Base-by-base conservation (phyloP, 495 filamentous ascomycete genomes). In the Aspergillus campestris region DNA sequence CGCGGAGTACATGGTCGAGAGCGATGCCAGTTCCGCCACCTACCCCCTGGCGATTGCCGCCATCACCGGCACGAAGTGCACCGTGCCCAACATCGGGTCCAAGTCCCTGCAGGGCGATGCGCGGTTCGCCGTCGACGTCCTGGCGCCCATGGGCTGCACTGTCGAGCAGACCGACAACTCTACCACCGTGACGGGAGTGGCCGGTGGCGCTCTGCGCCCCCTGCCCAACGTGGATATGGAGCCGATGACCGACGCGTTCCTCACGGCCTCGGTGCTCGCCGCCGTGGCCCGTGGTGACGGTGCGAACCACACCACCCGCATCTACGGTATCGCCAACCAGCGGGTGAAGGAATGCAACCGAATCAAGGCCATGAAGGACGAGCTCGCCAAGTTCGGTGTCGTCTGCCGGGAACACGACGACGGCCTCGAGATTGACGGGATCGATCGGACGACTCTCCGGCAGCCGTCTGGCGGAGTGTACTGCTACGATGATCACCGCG, bases 311-410 rank as follows among this genome's bases (percentile, higher is more conserved):
- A 87, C 86, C 1, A 96, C 88, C 11, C 78, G 78, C 41, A 97
- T 99, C 44, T 81, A 79, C 15, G 92, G 92, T 38, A 99, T 99
- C 63, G 90, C 92, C n/a, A 99, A 99, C 60, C 92, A 99, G 62
- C 80, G 91, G 49, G 89, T 96, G 49, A 99, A 99, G 63, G 92
- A 99, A 62, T 99, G 92, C 71, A 94, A 99, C 62, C 85, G 92
- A 27, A 97, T 99, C 56, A 72, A 77, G 55, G 94, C 94, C 34
- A 97, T 99, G 94, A 89, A 91, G 54, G 87, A 90, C 49, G 81
- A 97, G 63, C 78, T 99, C 33, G 85, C 84, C n/a, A 95, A 96
- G 57, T 99, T 95, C 56, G 91, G 92, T 8, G 88, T 99, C 6
- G 66, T 72, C 10, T 95, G 89, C 61, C 76, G 82, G 9, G 87